phyloP scores from a whole-genome alignment of 257 asterid genomes.

The Thymus mandschuricus region DNA sequence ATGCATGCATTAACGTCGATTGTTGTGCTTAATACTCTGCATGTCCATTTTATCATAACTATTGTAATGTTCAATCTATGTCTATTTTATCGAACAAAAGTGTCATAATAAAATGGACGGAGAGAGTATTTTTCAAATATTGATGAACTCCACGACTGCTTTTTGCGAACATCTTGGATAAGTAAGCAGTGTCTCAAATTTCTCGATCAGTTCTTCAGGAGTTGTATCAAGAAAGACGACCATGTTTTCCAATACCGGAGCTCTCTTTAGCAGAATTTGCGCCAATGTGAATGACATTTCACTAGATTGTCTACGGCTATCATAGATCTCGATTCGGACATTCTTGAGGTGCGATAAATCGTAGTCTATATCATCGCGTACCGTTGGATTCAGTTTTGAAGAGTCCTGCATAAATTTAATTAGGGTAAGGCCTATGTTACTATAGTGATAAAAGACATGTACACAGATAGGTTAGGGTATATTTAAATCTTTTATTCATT shows the following conservation, averaged over 20 bases:
- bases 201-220: background rate
- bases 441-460: too few species aligned
- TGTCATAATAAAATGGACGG: too few species aligned
- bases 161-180: slow-evolving; percentile 14
- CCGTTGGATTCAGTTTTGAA: too few species aligned
- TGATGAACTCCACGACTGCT: background rate
- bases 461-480: too few species aligned
- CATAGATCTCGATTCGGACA: background rate
- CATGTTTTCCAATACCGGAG: background rate
- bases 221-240: background rate
- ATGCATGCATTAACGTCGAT: too few species aligned
- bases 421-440: too few species aligned
- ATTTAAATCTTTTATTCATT: too few species aligned
- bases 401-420: background rate
- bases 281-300: background rate
- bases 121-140: too few species aligned
- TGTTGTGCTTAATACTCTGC: too few species aligned
- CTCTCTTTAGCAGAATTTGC: background rate
- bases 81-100: too few species aligned
- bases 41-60: too few species aligned
- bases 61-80: too few species aligned
- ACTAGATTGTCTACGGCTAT: background rate
- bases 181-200: background rate
- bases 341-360: background rate
- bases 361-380: background rate